Conservation (phyloP, 176 grass and related monocot species). For the Olyra latifolia region DNA sequence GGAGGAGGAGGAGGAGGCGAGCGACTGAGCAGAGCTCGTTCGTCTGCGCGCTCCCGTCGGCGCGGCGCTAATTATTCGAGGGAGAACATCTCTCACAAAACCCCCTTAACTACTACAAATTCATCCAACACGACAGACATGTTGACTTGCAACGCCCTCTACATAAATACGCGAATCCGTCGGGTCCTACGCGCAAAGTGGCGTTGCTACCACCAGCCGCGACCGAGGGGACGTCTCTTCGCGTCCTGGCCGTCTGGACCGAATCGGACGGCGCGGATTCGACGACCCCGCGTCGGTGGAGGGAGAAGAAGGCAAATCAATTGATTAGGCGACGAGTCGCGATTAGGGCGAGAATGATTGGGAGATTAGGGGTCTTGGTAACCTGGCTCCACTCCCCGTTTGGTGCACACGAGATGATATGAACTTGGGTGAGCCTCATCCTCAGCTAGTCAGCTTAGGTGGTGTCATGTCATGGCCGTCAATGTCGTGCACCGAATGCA, state of each 20-base stretch:
- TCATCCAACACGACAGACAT: too few species aligned
- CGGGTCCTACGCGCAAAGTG: not conserved
- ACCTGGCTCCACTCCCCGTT: not conserved
- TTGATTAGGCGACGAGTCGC: slow-evolving; percentile 28
- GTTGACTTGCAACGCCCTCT: too few species aligned
- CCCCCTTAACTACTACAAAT: not conserved
- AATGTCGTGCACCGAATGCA: not conserved
- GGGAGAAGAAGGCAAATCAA: too few species aligned
- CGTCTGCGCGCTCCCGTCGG: not conserved
- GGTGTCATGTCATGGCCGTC: not conserved
- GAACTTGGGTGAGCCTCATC: not conserved
- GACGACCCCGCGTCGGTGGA: not conserved
- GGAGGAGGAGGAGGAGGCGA: not conserved
- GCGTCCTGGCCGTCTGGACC: not conserved
- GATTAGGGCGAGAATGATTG: not conserved
- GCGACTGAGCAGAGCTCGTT: not conserved
- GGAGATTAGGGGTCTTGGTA: not conserved
- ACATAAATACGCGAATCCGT: not conserved
- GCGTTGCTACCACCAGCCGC: not conserved
- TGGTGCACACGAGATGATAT: too few species aligned
- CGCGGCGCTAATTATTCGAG: not conserved
- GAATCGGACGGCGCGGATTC: not conserved
- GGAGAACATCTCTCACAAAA: not conserved
- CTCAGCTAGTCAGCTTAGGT: not conserved
- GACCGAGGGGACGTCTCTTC: not conserved